Evolutionary conservation across 805 yeast genomes (phyloP).

Genomic region (Scheffersomyces amazonensis): DNA sequence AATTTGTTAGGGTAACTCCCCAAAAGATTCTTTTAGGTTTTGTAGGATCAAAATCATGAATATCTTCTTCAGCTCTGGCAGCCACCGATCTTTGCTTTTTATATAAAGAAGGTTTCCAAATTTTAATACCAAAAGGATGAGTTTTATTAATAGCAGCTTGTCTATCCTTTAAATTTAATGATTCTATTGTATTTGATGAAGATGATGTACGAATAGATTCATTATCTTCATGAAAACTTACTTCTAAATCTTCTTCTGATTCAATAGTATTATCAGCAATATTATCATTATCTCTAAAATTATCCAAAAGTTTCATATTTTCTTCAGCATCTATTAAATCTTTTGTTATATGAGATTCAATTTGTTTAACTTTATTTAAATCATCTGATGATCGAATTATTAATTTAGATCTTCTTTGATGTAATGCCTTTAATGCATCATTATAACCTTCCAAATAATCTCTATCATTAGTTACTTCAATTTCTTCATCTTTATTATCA

Average conservation of each 20-base stretch:
- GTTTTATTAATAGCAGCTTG: conserved; percentile 96
- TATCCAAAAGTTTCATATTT: conserved; percentile 12
- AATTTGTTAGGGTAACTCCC: conserved; percentile 65
- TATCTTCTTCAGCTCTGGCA: conserved; percentile 86
- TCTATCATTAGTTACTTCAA: conserved; percentile 16
- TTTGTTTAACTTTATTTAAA: conserved; percentile 1
- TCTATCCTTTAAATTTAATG: conserved; percentile 84
- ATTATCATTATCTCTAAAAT: conserved; percentile 9
- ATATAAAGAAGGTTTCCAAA: conserved; percentile 97
- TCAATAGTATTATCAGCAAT: conserved; percentile 10
- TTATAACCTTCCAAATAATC: conserved; percentile 67
- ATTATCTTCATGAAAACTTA: conserved; percentile 15
- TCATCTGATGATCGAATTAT: conserved; percentile 5
- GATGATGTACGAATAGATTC: conserved; percentile 24
- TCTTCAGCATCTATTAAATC: conserved; percentile 20
- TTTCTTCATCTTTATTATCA: conserved; percentile 52
- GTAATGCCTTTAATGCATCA: conserved; percentile 57
- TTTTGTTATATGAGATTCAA: conserved; percentile 10
- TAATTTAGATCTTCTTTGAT: conserved; percentile 16
- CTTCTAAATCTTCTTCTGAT: conserved; percentile 21
- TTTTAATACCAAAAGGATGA: conserved; percentile 97
- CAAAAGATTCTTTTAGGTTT: conserved; percentile 50
- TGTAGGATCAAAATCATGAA: conserved; percentile 65
- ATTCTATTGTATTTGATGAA: conserved; percentile 59
- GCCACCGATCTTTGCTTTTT: conserved; percentile 92